Base-by-base conservation (phyloP, 306 rosid species). In the Citrullus mucosospermus region DNA sequence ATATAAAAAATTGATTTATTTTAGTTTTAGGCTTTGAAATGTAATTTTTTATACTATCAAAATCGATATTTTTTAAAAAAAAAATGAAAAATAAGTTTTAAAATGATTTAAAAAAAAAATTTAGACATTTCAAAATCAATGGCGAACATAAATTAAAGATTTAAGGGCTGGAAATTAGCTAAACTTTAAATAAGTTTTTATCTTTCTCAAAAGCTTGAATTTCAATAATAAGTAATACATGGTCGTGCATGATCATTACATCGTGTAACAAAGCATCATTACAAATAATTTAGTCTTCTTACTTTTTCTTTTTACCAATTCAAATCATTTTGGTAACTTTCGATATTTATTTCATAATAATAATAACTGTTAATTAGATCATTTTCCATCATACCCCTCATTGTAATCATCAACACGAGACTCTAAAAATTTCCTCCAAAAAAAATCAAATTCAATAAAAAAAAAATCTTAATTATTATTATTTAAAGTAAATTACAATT, bases 251-350 rank as follows among this genome's bases (percentile, higher is more conserved):
- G 51, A 66, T 66, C 51, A 66, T 71, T 71, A 71, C 76, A 71
- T 71, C 18, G 58, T 46, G 58, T 71, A 71, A 70, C 76, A 43
- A 70, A 70, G 57, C 56, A 71, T 71, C 76, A 71, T 71, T 71
- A 48, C 58, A 25, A 71, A 71, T 71, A 44, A 70, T 69, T 70
- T 46, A 41, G 11, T 68, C 25, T 68, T 22, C 76, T 46, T 70
- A 4, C 56, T 50, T 46, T 46, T 44, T 46, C 38, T 71, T 71
- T 71, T 71, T 46, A 71, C 41, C 56, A 7, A 22, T 30, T 71
- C 76, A 71, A 71, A 71, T 71, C 76, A 71, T 71, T 71, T 71
- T 30, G 76, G 58, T 48, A 71, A 71, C 58, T 71, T 71, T 71
- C 41, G 2, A 71, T 44, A 22, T 46, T 70, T 70, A 70, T 70